Evolutionary conservation across 169 alveolate species (phyloP).

Genomic region (Eimeria maxima): DNA sequence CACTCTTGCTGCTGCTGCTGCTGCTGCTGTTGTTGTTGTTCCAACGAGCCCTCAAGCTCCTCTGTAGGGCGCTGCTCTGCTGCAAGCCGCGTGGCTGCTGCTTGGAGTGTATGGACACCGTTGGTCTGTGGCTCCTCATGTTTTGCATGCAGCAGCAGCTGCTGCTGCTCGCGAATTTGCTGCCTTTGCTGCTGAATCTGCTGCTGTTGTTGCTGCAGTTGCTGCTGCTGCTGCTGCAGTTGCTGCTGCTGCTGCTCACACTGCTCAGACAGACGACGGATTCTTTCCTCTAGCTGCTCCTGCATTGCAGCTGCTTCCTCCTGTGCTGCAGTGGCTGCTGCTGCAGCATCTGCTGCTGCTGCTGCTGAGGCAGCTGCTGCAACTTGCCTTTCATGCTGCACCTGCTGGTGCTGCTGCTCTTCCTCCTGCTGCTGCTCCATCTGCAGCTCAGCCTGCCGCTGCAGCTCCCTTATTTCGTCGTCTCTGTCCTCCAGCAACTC

Average conservation of each 20-base stretch:
- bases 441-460: constrained; percentile 61
- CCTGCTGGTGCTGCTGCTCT: constrained; percentile 36
- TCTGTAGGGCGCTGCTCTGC: neutral
- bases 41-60: neutral
- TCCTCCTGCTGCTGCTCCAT: constrained; percentile 25
- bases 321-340: constrained; percentile 40
- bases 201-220: constrained; percentile 35
- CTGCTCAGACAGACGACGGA: neutral
- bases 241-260: constrained; percentile 62
- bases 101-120: constrained; percentile 20
- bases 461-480: constrained; percentile 41
- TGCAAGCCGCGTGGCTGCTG: neutral
- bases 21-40: constrained; percentile 34
- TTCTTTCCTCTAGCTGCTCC: neutral
- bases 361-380: constrained; percentile 48
- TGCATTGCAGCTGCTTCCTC: neutral
- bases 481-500: constrained; percentile 29
- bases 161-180: constrained; percentile 51
- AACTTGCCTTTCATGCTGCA: neutral
- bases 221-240: constrained; percentile 51
- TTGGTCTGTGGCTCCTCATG: constrained; percentile 11
- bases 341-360: constrained; percentile 34
- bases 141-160: constrained; percentile 21
- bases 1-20: constrained; percentile 17
- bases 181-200: constrained; percentile 44